Evolutionary conservation across 164 flowering plant genomes (phyloP).

Genomic region (Dillenia turbinata): DNA sequence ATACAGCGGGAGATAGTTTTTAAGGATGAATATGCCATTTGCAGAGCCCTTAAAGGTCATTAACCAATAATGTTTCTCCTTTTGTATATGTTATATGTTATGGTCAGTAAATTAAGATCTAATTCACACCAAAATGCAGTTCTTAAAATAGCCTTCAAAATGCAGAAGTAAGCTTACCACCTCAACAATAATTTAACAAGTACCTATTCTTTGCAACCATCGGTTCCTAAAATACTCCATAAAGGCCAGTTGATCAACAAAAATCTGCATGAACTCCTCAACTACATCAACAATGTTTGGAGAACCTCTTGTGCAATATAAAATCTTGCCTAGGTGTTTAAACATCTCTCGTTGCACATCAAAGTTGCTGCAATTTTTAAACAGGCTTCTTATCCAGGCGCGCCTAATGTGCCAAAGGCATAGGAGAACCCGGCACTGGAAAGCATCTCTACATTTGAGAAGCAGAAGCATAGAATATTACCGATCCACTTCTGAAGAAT

Average conservation of each 20-base stretch:
- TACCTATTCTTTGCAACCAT: conserved; percentile 50
- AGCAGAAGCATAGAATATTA: conserved; percentile 3
- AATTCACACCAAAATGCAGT: too few species aligned
- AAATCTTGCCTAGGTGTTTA: conserved; percentile 38
- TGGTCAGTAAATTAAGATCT: too few species aligned
- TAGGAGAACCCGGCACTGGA: conserved; percentile 43
- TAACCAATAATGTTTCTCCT: too few species aligned
- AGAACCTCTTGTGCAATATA: conserved; percentile 35
- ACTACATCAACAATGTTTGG: conserved; percentile 30
- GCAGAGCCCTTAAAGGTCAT: too few species aligned
- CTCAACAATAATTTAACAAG: background rate
- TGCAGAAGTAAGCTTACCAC: too few species aligned
- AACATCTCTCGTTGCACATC: conserved; percentile 50
- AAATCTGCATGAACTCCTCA: conserved; percentile 48
- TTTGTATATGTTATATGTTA: too few species aligned
- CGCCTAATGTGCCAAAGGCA: conserved; percentile 55
- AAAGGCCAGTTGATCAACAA: conserved; percentile 45
- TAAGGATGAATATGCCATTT: too few species aligned
- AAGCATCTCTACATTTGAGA: conserved; percentile 33
- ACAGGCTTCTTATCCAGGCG: conserved; percentile 38
- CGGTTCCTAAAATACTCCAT: conserved; percentile 40
- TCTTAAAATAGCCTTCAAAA: too few species aligned
- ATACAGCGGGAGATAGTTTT: background rate
- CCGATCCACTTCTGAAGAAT: background rate
- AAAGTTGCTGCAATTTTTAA: conserved; percentile 41